Base-by-base conservation (phyloP, 2,329 filamentous ascomycete species). In the Zarea fungicola region DNA sequence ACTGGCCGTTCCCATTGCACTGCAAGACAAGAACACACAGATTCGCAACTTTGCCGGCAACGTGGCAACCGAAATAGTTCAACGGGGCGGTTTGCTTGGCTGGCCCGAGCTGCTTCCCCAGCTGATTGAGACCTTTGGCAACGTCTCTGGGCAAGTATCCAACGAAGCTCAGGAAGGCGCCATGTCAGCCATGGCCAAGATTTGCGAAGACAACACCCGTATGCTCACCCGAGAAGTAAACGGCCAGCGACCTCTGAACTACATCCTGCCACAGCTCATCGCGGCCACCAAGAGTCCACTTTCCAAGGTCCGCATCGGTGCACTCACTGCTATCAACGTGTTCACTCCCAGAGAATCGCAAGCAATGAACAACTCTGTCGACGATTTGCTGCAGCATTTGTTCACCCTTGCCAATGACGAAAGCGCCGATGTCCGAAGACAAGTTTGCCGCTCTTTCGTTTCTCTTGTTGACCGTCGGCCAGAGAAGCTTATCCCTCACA, bases 171-270 rank as follows among this genome's bases (percentile, higher is more conserved):
- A 96, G 63, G 92, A 99, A 65, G 91, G 91, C 53, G 91, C 89
- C 58, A 96, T 97, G 87, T 83, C 87, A 42, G 91, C 93, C 41
- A 76, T 99, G 67, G 75, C 86, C 65, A 97, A 97, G 74, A 91
- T 99, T 53, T 99, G 93, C 69, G 93, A 99, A 69, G 93, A 99
- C 70, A 96, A 95, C 70, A 84, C 82, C 61, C 89, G 87, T 63
- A 77, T 89, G 51, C 74, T 99, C 47, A 89, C 95, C 68, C 84
- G 85, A 59, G 89, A 96, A 55, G 89, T 95, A 65, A 84, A 90
- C 62, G 89, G 90, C 52, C 85, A 96, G 67, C 80, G 90, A 49
- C 93, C 93, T 2, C 80, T 97, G 52, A 86, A 87, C 64, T 85
- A 90, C 59, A 82, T 99, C 39, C 84, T 97, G 42, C 93, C 93